Evolutionary conservation across 805 yeast species (phyloP), one percentile per base, ranked within the genome.

Genomic region (Candida ovalis): DNA sequence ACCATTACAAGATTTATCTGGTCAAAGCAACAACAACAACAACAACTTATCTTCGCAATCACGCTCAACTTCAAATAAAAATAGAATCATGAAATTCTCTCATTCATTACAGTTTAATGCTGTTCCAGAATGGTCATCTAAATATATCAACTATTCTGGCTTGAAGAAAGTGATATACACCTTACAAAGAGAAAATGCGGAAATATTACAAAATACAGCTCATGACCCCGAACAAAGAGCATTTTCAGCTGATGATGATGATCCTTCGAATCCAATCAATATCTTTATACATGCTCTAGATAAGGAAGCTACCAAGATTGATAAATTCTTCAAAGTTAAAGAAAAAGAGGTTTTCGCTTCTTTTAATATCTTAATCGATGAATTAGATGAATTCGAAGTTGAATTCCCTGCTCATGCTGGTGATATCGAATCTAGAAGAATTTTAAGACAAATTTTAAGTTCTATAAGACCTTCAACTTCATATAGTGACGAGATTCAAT

Each of bases 51-150:
- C 18, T 10, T 23, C 28, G 5, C 12, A 28, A 5, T 25, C 28
- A 6, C 12, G 10, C 19, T 5, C 32, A 22, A 10, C 25, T 19
- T 4, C 25, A 13, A 10, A 3, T 12, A 15, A 15, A 24, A 18
- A 38, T 7, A 9, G 32, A 15, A 43, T 21, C 24, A 92, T 92
- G 99, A 92, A 92, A 77, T 92, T 92, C 71, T 86, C 96, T 23
- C 96, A 91, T 63, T 88, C 79, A 28, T 62, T 76, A 39, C 47
- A 44, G 24, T 39, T 44, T 30, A 44, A 44, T 32, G 74, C 76
- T n/a, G 81, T 76, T 32, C 81, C 81, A 4, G 81, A 76, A 57
- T 76, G 80, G 79, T 69, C 67, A 52, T 79, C 75, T 45, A 55
- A 64, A 41, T 76, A 76, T 51, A 56, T 76, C 51, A 68, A 72